Conservation (phyloP, 257 asterid genomes). For the Solanum appendiculatum region DNA sequence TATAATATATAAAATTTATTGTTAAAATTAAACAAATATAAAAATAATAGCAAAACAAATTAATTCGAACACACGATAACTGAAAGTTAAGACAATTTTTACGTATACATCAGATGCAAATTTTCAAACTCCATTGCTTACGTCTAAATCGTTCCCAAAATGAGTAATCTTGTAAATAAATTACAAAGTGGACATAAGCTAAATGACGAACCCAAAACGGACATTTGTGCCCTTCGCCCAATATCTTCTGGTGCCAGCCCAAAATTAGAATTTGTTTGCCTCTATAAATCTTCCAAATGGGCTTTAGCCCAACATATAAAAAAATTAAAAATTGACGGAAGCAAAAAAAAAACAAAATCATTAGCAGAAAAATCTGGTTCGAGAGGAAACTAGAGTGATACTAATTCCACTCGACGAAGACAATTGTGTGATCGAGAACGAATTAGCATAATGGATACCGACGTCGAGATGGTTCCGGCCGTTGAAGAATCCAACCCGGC, state of each 20-base stretch:
- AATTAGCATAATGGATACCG: slow-evolving; percentile 41
- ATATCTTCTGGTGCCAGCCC: not conserved
- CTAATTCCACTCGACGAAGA: not conserved
- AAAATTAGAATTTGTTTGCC: not conserved
- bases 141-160: not conserved
- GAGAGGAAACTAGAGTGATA: not conserved
- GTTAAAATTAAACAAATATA: too few species aligned
- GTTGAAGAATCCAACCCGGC: slow-evolving; percentile 55
- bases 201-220: not conserved
- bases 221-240: not conserved
- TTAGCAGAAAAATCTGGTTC: too few species aligned
- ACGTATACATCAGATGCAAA: not conserved
- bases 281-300: not conserved
- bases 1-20: too few species aligned
- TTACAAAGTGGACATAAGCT: not conserved
- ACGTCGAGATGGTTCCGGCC: slow-evolving; percentile 56
- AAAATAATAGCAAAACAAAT: too few species aligned
- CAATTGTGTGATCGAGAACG: not conserved
- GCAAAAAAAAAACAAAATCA: not conserved
- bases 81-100: not conserved
- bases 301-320: not conserved
- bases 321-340: not conserved
- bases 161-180: not conserved
- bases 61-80: not conserved
- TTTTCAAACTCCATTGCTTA: not conserved